Percentiles rank a stretch among this genome's conserved stretches.
These are phyloP conservation scores for Ascochyta viciae-villosae DNA, from an alignment of 2,329 filamentous ascomycete species.

Conservation along the genomic window DNA sequence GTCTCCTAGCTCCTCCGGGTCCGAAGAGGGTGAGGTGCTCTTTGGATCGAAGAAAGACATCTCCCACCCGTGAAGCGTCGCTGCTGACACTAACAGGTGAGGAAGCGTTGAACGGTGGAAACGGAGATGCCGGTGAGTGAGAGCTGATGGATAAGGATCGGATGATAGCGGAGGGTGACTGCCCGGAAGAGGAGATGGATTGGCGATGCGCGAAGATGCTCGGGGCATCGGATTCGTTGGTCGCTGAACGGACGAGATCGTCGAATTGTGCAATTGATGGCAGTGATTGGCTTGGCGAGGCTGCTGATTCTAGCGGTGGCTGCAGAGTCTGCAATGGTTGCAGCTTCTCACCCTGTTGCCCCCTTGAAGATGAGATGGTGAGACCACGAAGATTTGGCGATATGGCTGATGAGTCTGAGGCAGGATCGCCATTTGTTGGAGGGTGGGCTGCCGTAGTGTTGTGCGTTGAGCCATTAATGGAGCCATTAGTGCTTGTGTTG, in stretches of 20 bases:
- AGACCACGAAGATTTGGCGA: conserved; percentile 41
- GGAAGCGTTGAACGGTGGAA: conserved; percentile 40
- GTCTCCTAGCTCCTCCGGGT: conserved; percentile 34
- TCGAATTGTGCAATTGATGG: conserved; percentile 45
- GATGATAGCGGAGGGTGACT: conserved; percentile 45
- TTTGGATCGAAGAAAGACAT: conserved; percentile 42
- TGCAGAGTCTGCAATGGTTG: conserved; percentile 45
- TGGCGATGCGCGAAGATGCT: conserved; percentile 43
- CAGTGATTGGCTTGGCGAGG: conserved; percentile 42
- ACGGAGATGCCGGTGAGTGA: conserved; percentile 41
- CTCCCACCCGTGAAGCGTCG: conserved; percentile 32
- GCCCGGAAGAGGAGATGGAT: conserved; percentile 45
- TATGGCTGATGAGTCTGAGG: conserved; percentile 30
- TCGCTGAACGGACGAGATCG: conserved; percentile 45
- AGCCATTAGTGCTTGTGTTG: conserved; percentile 10
- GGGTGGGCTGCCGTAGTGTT: conserved; percentile 18
- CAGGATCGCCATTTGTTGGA: conserved; percentile 9
- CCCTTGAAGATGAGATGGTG: conserved; percentile 42
- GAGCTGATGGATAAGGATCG: conserved; percentile 45
- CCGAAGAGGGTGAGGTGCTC: conserved; percentile 38
- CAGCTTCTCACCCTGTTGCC: conserved; percentile 39
- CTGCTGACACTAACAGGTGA: conserved; percentile 43
- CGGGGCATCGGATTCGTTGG: conserved; percentile 33
- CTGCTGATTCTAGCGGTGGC: conserved; percentile 34
- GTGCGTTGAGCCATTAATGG: conserved; percentile 14